Conservation (phyloP, 139 green algal genomes). For the Limnomonas spitsbergensis region DNA sequence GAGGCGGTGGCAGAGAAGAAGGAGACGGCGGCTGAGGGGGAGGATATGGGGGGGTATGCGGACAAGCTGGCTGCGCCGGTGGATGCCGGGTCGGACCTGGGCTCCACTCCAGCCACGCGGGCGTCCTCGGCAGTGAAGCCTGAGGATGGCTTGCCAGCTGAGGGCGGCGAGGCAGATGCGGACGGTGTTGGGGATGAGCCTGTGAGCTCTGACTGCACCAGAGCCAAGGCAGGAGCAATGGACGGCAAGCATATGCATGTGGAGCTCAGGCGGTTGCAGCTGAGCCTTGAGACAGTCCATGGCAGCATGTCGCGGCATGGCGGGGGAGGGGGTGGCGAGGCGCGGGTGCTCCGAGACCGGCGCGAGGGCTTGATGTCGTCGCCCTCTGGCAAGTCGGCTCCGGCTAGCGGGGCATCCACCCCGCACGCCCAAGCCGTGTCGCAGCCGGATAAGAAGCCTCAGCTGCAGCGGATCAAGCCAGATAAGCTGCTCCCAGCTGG, state of each 20-base stretch:
- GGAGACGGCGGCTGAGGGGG: not conserved
- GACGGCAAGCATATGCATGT: constrained; percentile 11
- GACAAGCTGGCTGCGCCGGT: no score
- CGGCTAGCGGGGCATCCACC: no score
- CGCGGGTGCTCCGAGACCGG: not conserved
- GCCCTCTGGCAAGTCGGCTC: not conserved
- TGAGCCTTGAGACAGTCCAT: not conserved
- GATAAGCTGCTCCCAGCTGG: no score
- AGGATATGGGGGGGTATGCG: not conserved
- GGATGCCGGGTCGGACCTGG: no score
- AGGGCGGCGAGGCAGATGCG: not conserved
- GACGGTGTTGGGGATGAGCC: no score
- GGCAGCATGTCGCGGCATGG: not conserved
- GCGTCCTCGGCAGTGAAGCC: no score
- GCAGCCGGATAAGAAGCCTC: not conserved
- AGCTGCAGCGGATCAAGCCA: not conserved
- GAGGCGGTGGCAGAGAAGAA: constrained; percentile 6
- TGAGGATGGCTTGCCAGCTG: no score
- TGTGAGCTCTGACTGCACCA: no score
- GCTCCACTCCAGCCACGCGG: no score
- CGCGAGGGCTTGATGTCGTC: not conserved
- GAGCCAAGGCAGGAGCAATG: no score
- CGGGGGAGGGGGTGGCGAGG: no score
- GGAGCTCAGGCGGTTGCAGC: constrained; percentile 6
- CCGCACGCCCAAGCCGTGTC: no score